Base-by-base conservation (phyloP, 2,329 filamentous ascomycete species). In the Colletotrichum horii region DNA sequence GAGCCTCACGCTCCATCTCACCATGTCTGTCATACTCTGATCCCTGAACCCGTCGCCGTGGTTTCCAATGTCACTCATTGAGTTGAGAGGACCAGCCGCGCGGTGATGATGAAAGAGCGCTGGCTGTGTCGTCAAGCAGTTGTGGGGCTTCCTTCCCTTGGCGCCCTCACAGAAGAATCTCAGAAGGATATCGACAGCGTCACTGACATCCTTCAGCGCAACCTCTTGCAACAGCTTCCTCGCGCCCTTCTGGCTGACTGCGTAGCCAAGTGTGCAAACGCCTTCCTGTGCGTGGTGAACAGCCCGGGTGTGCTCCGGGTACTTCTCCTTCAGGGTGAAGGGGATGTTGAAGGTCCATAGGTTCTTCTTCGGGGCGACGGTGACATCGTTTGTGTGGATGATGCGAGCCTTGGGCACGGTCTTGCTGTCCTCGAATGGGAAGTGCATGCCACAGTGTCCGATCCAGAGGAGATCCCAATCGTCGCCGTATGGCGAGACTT, bases 381-480 rank as follows among this genome's bases (percentile, higher is more conserved):
- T 87, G 2, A 43, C 56, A 70, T 88, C 85, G 58, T 82, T 69
- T 3, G 74, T 48, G 28, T 78, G 80, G n/a, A 83, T 79, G 8
- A 86, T 79, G 6, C 83, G 81, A 0, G 80, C 81, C 48, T 81
- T 81, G 4, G 84, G 79, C 3, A 82, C 76, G 1, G 62, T 55
- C 30, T 75, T 64, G 4, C 56, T 77, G 30, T 78, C 69, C 36
- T 72, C 66, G 64, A 73, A 22, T 24, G 82, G 80, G 61, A 85
- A 82, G 26, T 80, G 77, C 79, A 83, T 83, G 7, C 86, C 86
- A 73, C 88, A 89, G 78, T 88, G 87, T 28, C 89, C 89, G 1
- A 89, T 79, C 88, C 88, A 90, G 11, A 90, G 83, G 4, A 90
- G 76, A 73, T 90, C 88, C 89, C 89, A 90, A 73, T 85, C 81